A percentile compares a stretch with the other conserved stretches of the same genome.
Evolutionary conservation across 371 early-diverging fungal genomes (phyloP).

Genomic region (Quaeritorhiza haematococci): DNA sequence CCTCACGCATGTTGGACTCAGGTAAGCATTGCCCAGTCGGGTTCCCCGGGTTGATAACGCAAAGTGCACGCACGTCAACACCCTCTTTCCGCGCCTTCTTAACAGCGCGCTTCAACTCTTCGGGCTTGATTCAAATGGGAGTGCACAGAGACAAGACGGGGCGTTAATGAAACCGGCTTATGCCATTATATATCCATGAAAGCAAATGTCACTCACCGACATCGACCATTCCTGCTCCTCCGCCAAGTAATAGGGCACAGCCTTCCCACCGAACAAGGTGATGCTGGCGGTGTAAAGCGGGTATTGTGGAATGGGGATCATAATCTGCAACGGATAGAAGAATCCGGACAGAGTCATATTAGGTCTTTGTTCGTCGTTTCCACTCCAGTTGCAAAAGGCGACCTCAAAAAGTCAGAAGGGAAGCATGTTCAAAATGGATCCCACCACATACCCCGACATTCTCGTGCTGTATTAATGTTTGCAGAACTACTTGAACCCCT

Average conservation of each 20-base stretch:
- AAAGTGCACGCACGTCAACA: slow-evolving; percentile 85
- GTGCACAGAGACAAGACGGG: too few relatives aligned
- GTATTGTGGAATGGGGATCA: slow-evolving; percentile 98
- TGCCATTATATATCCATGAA: not conserved
- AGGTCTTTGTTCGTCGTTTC: too few relatives aligned
- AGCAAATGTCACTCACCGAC: slow-evolving; percentile 29
- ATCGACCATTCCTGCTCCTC: slow-evolving; percentile 84
- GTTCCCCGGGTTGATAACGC: slow-evolving; percentile 97
- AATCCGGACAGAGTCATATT: not conserved
- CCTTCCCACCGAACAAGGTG: slow-evolving; percentile 69
- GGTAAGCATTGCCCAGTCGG: slow-evolving; percentile 91
- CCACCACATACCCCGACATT: slow-evolving; percentile 63
- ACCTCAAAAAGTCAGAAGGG: too few relatives aligned
- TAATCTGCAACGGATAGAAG: slow-evolving; percentile 43
- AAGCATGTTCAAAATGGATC: not conserved
- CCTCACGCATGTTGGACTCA: slow-evolving; percentile 74
- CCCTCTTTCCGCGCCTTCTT: slow-evolving; percentile 64
- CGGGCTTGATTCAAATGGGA: too few relatives aligned
- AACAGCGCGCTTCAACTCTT: slow-evolving; percentile 59
- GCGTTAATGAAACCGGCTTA: not conserved
- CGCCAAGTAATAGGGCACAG: slow-evolving; percentile 88
- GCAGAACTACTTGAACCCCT: slow-evolving; percentile 84
- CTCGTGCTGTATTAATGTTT: slow-evolving; percentile 67
- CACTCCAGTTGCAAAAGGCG: too few relatives aligned
- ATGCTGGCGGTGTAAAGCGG: slow-evolving; percentile 97